Base-by-base conservation (phyloP, 306 rosid genomes). In the Lathyrus sativus region DNA sequence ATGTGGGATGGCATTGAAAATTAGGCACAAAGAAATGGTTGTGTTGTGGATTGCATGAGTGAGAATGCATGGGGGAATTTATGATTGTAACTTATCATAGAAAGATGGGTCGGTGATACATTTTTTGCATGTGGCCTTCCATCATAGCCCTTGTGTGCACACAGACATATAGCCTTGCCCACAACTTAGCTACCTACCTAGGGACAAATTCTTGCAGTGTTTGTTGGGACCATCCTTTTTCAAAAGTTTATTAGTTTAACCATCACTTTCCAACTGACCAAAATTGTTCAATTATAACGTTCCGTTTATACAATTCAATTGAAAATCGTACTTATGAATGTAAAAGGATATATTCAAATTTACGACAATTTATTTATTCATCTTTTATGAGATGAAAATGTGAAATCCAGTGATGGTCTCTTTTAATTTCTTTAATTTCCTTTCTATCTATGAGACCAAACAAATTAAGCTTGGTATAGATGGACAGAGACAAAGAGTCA, bases 11-110 rank as follows among this genome's bases (percentile, higher is more conserved):
- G 62, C 69, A 76, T 55, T 55, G 64, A 62, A 44, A 33, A 59
- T 10, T 35, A 19, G 65, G 66, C 78, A 71, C 57, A 49, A 53
- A 28, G 54, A 65, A 65, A 67, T 62, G 64, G 68, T 76, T 75
- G 81, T 75, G 68, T 76, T 75, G 81, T 75, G 78, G 46, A 54
- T 68, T 77, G 83, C 77, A 49, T 79, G 73, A 73, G 76, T 73
- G 39, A 35, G 39, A 35, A 35, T 35, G 79, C 79, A 68, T 63
- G 83, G 68, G 64, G 22, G 61, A 48, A 60, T 69, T 51, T 69
- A 63, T 77, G 67, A 73, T 44, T 44, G 49, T 44, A 44, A 11
- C 49, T n/a, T 68, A 78, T 43, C 11, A 73, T 46, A 53, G 3
- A 54, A 57, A 51, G 83, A 78, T 73, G 72, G 76, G 58, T 72